Evolutionary conservation across 768 basidiomycete species (phyloP).

Genomic region (Termitomyces sp.): DNA sequence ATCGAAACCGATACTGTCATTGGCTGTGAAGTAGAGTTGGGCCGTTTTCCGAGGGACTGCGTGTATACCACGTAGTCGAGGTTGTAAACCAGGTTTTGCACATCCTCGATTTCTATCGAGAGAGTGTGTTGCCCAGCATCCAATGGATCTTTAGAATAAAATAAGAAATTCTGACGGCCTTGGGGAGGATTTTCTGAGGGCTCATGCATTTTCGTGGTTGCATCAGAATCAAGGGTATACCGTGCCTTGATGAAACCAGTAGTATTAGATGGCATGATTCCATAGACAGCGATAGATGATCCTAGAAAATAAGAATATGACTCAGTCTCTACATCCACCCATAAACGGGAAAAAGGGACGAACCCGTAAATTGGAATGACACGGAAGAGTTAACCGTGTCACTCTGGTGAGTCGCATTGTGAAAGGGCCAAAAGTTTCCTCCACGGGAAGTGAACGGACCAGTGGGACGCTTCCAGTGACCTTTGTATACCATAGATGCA

Average conservation of each 20-base stretch:
- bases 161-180: neutral
- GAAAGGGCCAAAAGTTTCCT: neutral
- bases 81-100: neutral
- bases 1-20: rapidly evolving
- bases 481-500: neutral
- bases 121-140: neutral
- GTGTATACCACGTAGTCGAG: neutral
- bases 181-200: neutral
- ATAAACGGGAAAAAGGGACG: neutral
- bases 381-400: neutral
- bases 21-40: neutral
- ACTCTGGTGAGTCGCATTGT: conserved; percentile 2
- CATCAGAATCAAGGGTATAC: neutral
- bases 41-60: no score
- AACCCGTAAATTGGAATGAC: neutral
- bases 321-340: neutral
- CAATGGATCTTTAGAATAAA: neutral
- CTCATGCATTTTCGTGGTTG: neutral
- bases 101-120: neutral
- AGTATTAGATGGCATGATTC: neutral
- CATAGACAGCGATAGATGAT: neutral
- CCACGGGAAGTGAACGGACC: no score
- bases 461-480: neutral
- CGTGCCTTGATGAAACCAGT: neutral
- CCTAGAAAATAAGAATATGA: neutral